Base-by-base conservation (phyloP, 192 early-diverging fungal species). In the Mortierella antarctica region DNA sequence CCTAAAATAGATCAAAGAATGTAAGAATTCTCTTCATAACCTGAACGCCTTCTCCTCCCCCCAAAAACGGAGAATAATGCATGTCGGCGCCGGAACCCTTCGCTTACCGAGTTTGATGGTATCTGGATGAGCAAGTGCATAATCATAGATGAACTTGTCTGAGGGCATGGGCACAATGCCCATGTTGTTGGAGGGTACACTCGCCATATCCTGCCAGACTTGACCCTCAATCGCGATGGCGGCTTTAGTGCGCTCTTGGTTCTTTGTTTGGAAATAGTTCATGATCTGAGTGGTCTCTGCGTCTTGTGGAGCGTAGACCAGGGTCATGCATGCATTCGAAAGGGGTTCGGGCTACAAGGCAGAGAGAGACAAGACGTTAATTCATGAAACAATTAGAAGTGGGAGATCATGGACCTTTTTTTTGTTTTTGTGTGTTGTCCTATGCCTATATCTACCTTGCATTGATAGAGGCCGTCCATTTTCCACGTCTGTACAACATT, bases 81-180 rank as follows among this genome's bases (percentile, higher is more conserved):
- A 42, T 40, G 23, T 20, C 17, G 18, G 54, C 8, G 2, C 1
- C 1, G 8, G n/a, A 55, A 18, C n/a, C 8, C 8, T 57, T 57
- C 6, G 5, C 62, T 77, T 82, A 84, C 90, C 92, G 82, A 90
- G 91, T 7, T 71, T 65, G n/a, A 92, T 94, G 13, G 83, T 73
- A 66, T 94, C 93, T 12, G 90, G 93, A 54, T 92, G 54, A 11
- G 67, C 62, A 15, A 93, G 72, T 15, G 91, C 69, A 62, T 92
- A 93, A 73, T 89, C 80, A 74, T 94, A 94, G 40, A 94, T 91
- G 74, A 91, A 91, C 13, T 85, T 69, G 5, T 83, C 65, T 49
- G 77, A 73, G 11, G 87, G 57, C 8, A 91, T 88, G n/a, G 88
- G 88, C 9, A 89, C 83, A 17, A 92, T 84, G 21, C 87, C 91